Percentiles rank a stretch among this genome's conserved stretches.
phyloP scores from a whole-genome alignment of 2,329 filamentous ascomycete species.

The Aspergillus sp. region DNA sequence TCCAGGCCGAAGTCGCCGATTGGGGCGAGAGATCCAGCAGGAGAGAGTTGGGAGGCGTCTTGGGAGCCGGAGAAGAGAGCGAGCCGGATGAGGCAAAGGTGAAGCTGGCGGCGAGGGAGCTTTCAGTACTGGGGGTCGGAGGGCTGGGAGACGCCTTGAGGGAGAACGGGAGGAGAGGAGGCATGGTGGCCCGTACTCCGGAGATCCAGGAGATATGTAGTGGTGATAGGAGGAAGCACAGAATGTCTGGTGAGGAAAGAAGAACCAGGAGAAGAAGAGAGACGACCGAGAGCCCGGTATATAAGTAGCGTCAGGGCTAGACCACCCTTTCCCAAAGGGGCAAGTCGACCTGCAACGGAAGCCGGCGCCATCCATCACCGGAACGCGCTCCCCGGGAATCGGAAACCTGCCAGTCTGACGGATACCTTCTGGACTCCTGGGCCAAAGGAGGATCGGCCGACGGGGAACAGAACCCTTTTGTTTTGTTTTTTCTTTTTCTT shows the following conservation, averaged over 20 bases:
- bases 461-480: neutral
- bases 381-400: too few species aligned
- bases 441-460: neutral
- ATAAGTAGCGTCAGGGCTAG: neutral
- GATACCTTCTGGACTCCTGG: neutral
- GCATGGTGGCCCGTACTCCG: conserved; percentile 6
- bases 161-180: conserved; percentile 17
- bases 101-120: conserved; percentile 2
- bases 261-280: neutral
- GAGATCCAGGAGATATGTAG: neutral
- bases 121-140: conserved; percentile 12
- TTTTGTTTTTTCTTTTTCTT: neutral
- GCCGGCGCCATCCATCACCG: too few species aligned
- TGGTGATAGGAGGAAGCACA: neutral
- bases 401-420: too few species aligned
- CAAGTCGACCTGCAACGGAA: too few species aligned
- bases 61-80: neutral
- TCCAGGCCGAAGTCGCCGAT: conserved; percentile 8
- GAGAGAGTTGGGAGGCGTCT: neutral
- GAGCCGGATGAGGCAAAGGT: neutral
- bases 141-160: conserved; percentile 15
- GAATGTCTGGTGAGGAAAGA: neutral
- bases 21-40: neutral
- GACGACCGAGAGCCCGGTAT: neutral
- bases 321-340: too few species aligned